Conservation (phyloP, 768 basidiomycete genomes). For the Russula sp. region DNA sequence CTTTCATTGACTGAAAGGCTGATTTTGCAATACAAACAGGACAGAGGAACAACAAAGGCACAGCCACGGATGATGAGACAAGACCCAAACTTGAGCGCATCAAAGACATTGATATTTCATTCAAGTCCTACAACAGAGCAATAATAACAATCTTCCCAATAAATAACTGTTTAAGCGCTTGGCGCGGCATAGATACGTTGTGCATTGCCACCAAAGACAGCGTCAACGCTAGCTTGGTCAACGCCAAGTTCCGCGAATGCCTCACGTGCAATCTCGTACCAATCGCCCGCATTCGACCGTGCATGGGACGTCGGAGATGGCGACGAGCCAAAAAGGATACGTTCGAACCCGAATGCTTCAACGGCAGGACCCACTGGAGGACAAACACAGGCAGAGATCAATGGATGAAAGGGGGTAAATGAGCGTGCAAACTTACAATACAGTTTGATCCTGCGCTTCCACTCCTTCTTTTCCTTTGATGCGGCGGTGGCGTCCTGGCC, state of each 20-base stretch:
- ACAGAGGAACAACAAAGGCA: constrained; percentile 12
- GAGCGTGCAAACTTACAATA: constrained; percentile 51
- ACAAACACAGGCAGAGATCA: constrained; percentile 1
- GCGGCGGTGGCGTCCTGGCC: constrained; percentile 27
- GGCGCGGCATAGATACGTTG: constrained; percentile 32
- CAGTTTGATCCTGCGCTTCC: constrained; percentile 70
- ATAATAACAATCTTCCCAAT: background rate
- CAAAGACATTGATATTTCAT: background rate
- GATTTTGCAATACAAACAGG: too few relatives aligned
- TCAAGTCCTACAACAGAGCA: constrained; percentile 3
- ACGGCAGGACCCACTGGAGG: constrained; percentile 65
- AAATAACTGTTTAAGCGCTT: background rate
- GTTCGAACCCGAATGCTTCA: constrained; percentile 78
- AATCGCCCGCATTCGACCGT: constrained; percentile 49
- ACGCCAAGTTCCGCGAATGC: constrained; percentile 71
- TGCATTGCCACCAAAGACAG: constrained; percentile 57
- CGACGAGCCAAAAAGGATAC: constrained; percentile 79
- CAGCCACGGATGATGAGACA: too few relatives aligned
- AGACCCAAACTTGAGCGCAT: too few relatives aligned
- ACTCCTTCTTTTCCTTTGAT: constrained; percentile 48
- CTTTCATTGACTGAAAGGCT: background rate
- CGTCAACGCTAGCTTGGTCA: constrained; percentile 70
- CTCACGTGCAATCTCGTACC: constrained; percentile 79
- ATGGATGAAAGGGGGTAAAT: constrained; percentile 4
- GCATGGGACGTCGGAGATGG: constrained; percentile 46